Evolutionary conservation across 1,284 basidiomycete genomes (phyloP).

Genomic region (Laetiporus sulphureus): DNA sequence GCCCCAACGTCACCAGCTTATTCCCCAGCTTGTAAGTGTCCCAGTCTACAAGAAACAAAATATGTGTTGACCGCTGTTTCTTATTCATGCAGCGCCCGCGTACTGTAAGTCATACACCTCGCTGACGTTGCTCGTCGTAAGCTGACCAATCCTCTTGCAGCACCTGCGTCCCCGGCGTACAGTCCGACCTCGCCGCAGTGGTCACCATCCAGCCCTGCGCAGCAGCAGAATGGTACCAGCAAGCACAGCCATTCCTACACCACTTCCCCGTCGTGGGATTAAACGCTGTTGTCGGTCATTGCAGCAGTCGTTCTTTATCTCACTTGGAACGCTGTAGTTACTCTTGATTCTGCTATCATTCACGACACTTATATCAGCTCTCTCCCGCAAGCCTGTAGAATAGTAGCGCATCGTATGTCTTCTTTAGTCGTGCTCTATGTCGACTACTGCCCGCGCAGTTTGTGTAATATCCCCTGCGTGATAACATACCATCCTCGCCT

Average conservation of each 20-base stretch:
- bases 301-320: too few species aligned
- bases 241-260: slow-evolving; percentile 39
- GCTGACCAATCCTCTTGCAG: slow-evolving; percentile 29
- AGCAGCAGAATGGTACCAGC: slow-evolving; percentile 37
- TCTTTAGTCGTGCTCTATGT: not conserved
- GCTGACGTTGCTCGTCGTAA: slow-evolving; percentile 11
- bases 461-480: too few species aligned
- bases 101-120: slow-evolving; percentile 52
- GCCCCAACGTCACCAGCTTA: slow-evolving; percentile 81
- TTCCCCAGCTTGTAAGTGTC: slow-evolving; percentile 71
- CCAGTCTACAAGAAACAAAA: not conserved
- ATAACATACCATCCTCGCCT: too few species aligned
- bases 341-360: slow-evolving; percentile 15
- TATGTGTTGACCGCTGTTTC: slow-evolving; percentile 3
- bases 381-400: slow-evolving; percentile 21
- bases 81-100: slow-evolving; percentile 26
- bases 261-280: slow-evolving; percentile 55
- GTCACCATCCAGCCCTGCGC: slow-evolving; percentile 76
- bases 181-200: slow-evolving; percentile 77
- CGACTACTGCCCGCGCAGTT: too few species aligned
- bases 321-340: too few species aligned
- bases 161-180: slow-evolving; percentile 79
- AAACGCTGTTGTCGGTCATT: slow-evolving; percentile 7
- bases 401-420: slow-evolving; percentile 13
- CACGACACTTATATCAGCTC: slow-evolving; percentile 12